Evolutionary conservation across 23 red algal genomes (phyloP).

Genomic region (Cyanidiococcus yangmingshanensis): DNA sequence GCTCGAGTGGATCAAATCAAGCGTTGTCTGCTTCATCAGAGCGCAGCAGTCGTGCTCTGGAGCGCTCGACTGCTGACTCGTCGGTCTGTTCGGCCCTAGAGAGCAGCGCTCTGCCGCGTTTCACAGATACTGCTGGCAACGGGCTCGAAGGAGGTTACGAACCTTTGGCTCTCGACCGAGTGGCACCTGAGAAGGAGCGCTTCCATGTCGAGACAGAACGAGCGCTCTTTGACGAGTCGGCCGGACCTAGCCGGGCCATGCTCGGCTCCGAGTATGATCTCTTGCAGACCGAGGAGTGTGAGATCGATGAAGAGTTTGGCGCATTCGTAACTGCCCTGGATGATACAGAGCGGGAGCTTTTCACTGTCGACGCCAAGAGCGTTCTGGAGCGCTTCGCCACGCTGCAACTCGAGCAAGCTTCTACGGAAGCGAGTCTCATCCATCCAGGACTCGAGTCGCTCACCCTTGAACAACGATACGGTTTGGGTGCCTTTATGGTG

Average conservation of each 20-base stretch:
- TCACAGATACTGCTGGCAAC: background rate
- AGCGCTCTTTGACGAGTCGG: background rate
- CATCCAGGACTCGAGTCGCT: constrained; percentile 17
- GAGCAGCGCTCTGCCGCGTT: background rate
- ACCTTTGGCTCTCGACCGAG: background rate
- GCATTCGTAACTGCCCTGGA: background rate
- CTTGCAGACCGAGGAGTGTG: constrained; percentile 1
- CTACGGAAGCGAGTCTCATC: background rate
- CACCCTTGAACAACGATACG: constrained; percentile 1
- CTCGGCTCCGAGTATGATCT: background rate
- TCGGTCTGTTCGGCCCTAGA: no score
- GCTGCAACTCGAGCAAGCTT: background rate
- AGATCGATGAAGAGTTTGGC: constrained; percentile 15
- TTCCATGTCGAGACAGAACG: background rate
- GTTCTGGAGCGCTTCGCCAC: background rate
- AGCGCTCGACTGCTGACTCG: no score
- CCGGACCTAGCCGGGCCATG: background rate
- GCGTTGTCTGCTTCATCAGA: no score
- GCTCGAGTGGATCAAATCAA: no score
- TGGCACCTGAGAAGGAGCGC: background rate
- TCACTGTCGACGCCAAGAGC: background rate
- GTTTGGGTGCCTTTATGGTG: constrained; percentile 4
- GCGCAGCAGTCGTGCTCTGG: no score
- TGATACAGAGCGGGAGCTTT: background rate
- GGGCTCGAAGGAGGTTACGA: background rate